Conservation (phyloP, 768 basidiomycete species). For the Paxillus involutus region DNA sequence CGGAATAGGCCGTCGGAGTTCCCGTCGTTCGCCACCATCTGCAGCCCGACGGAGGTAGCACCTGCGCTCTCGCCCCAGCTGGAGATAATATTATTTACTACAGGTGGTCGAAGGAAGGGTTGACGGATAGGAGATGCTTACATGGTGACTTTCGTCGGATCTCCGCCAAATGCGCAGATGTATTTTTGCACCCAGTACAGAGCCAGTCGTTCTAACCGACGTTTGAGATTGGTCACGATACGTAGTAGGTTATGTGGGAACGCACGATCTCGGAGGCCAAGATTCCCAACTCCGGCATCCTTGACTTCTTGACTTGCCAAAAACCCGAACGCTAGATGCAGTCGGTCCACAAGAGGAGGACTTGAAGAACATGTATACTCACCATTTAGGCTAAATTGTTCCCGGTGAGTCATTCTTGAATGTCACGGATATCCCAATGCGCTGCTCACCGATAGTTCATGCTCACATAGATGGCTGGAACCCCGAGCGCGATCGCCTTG, state of each 20-base stretch:
- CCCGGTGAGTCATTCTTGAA: too few relatives aligned
- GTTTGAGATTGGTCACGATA: not conserved
- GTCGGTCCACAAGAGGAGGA: not conserved
- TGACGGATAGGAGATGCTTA: not conserved
- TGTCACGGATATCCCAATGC: not conserved
- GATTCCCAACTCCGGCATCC: conserved; percentile 42
- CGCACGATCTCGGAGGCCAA: conserved; percentile 48
- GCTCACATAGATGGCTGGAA: conserved; percentile 39
- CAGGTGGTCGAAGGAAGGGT: not conserved
- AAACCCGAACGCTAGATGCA: conserved; percentile 35
- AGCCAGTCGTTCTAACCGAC: conserved; percentile 37
- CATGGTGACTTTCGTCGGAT: conserved; percentile 41
- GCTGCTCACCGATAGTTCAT: conserved; percentile 40
- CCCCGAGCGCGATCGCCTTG: conserved; percentile 27
- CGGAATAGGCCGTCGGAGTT: conserved; percentile 24
- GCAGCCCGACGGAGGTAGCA: conserved; percentile 31
- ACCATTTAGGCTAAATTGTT: conserved; percentile 6
- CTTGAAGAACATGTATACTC: not conserved
- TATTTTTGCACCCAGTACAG: conserved; percentile 59
- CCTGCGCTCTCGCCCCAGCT: conserved; percentile 40
- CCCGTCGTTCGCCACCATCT: conserved; percentile 28
- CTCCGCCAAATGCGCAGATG: conserved; percentile 60
- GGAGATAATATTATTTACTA: not conserved
- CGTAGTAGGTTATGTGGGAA: not conserved
- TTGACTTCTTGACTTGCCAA: conserved; percentile 40